Base-by-base conservation (phyloP, 2,329 filamentous ascomycete species). In the Waltergamsia citrina region DNA sequence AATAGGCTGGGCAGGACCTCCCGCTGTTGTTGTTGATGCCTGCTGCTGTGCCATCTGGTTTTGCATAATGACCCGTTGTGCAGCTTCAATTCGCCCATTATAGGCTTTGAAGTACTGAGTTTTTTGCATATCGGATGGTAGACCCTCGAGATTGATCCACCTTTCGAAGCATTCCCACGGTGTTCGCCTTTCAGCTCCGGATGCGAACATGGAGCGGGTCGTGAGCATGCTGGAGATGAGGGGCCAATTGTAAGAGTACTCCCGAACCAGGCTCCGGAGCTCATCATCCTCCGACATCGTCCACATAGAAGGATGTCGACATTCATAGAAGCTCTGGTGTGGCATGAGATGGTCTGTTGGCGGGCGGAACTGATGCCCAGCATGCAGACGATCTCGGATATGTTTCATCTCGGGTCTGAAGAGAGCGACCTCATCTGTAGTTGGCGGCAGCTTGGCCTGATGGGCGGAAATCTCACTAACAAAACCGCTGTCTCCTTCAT, bases 111-210 rank as follows among this genome's bases (percentile, higher is more conserved):
- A 98, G 54, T 96, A 98, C 29, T 88, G 82, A 1, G 86, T 94
- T 61, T 94, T 94, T 14, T 83, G 80, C 81, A 96, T 93, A 43
- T 98, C 92, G 9, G 81, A 76, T 5, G 92, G 90, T 24, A 95
- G 66, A 2, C 88, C 87, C 59, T 96, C 92, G 10, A 96, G 65
- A 45, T 84, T 80, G 35, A 95, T 83, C 90, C 90, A 98, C 28
- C 92, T 76, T 58, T 98, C 92, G 48, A 98, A 98, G 53, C 92
- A 98, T 60, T 98, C 92, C 92, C 92, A 98, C 0, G 90, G 87
- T 3, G 90, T 96, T 31, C 92, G 76, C 41, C 92, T 74, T 53
- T 96, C 90, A 9, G 86, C 78, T 2, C 85, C 86, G 15, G 88
- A 90, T n/a, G 78, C 72, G 50, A 86, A 93, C 11, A 78, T 54